phyloP scores from a whole-genome alignment of 306 rosid species.

The Psophocarpus tetragonolobus region DNA sequence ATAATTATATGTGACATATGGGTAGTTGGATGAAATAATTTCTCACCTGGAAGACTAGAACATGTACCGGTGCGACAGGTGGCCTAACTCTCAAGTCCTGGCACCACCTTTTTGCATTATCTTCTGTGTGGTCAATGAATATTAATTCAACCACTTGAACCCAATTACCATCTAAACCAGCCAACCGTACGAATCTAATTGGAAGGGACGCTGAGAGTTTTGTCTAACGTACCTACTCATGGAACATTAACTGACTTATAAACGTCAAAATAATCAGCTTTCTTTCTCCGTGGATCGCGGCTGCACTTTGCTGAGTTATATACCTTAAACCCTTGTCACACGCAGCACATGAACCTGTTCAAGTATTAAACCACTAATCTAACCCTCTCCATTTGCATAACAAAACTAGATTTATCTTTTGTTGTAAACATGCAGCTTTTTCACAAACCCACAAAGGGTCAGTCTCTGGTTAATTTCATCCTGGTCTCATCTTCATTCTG shows the following conservation, averaged over 20 bases:
- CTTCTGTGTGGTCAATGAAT: slow-evolving; percentile 2
- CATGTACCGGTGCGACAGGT: slow-evolving; percentile 15
- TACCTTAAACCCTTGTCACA: neutral
- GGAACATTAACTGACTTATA: slow-evolving; percentile 39
- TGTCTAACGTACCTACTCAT: slow-evolving; percentile 37
- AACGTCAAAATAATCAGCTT: slow-evolving; percentile 36
- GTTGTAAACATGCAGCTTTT: slow-evolving; percentile 50
- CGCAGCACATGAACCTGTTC: neutral
- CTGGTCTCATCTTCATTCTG: slow-evolving; percentile 57
- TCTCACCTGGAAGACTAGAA: neutral
- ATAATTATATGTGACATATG: no score
- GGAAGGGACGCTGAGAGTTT: neutral
- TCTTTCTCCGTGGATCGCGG: slow-evolving; percentile 46
- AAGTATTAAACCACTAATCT: neutral
- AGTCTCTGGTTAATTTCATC: slow-evolving; percentile 43
- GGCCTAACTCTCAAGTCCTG: slow-evolving; percentile 20
- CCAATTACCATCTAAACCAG: neutral
- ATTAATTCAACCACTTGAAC: slow-evolving; percentile 7
- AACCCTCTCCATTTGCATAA: neutral
- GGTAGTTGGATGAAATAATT: no score
- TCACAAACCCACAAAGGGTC: slow-evolving; percentile 49
- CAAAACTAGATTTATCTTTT: neutral
- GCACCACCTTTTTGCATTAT: neutral
- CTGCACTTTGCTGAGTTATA: neutral
- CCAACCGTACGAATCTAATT: slow-evolving; percentile 34